A percentile compares a stretch with the other conserved stretches of the same genome.
phyloP scores from a whole-genome alignment of 352 stramenopile species.

The Phytophthora fragariae region DNA sequence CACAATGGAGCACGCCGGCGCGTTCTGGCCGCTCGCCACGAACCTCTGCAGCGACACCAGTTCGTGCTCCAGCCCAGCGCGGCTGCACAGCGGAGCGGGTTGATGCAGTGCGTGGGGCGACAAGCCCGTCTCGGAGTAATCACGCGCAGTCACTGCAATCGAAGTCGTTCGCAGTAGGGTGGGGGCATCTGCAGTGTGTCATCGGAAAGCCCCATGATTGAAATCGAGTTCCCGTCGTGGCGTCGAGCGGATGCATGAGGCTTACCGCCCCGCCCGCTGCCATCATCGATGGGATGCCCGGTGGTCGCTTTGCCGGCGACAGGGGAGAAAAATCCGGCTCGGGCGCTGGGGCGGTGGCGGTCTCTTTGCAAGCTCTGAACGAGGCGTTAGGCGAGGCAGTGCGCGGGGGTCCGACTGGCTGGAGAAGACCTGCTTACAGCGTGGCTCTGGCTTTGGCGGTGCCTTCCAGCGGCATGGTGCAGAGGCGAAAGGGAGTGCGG shows the following conservation, averaged over 20 bases:
- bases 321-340: conserved; percentile 2
- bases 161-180: too few relatives aligned
- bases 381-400: too few relatives aligned
- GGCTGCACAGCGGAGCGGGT: not conserved
- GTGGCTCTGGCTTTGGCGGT: not conserved
- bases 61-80: conserved; percentile 37
- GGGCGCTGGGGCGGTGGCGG: too few relatives aligned
- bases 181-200: too few relatives aligned
- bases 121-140: conserved; percentile 1
- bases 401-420: too few relatives aligned
- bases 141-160: too few relatives aligned
- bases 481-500: not conserved
- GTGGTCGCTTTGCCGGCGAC: conserved; percentile 1
- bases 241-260: not conserved
- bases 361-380: too few relatives aligned
- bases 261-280: not conserved
- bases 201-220: not conserved
- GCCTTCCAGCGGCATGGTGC: not conserved
- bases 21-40: conserved; percentile 42
- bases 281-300: conserved; percentile 6
- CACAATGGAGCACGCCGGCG: conserved; percentile 39
- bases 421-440: too few relatives aligned
- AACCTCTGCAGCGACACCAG: conserved; percentile 49
- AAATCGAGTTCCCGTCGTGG: not conserved
- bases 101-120: conserved; percentile 2